Base-by-base conservation (phyloP, 257 asterid genomes). In the Nicotiana tomentosiformis region DNA sequence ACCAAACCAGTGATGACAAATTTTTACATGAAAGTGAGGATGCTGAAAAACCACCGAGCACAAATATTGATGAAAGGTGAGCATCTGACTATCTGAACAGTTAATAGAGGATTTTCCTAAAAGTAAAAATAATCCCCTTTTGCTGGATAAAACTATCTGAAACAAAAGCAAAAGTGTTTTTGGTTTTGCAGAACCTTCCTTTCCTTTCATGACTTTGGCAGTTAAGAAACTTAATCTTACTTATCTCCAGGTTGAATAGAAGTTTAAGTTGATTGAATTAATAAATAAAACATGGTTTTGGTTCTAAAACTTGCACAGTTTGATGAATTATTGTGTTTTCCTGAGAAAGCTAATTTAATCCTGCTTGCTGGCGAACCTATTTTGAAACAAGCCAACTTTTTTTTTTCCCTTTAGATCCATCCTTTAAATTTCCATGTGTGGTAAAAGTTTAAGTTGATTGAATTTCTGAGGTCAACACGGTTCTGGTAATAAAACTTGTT, bases 311-410 rank as follows among this genome's bases (percentile, higher is more conserved):
- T 43, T 20, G 37, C 60, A 43, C 35, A 72, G 37, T 46, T 46
- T 72, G 79, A 46, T 23, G 61, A 72, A 23, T 72, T 58, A 72
- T 72, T 72, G 57, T 72, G 49, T 46, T 72, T 72, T 33, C 79
- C 11, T 8, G 43, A 14, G 64, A 74, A 49, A 26, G 29, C 64
- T 76, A 29, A 76, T 76, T 4, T 51, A 26, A 51, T 76, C 64
- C 80, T 51, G 80, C 51, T 74, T 74, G 35, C 43, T 49, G 62
- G 39, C 15, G 62, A 51, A 74, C 7, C 62, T 74, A 15, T 74
- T 74, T 70, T 18, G 6, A 70, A 43, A 57, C 23, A 70, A 20
- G 16, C 26, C 51, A 49, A 26, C 61, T 23, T 23, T 20, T 23
- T 29, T 72, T 37, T 23, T 74, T 49, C 9, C 51, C 43, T 14